phyloP scores from a whole-genome alignment of 2,329 filamentous ascomycete genomes.

The Alternaria novae-zelandiae region DNA sequence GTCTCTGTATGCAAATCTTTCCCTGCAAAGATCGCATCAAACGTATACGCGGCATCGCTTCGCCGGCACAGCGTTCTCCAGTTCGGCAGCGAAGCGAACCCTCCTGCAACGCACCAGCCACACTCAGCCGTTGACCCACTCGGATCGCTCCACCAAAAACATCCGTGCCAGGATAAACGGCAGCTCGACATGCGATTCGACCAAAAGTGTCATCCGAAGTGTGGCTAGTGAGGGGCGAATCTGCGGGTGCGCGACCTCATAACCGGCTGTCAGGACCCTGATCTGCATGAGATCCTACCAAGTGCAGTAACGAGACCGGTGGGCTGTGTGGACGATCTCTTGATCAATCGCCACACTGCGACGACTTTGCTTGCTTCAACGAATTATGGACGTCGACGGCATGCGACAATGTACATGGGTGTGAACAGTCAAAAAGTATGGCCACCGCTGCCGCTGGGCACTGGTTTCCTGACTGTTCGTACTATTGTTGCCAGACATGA shows the following conservation, averaged over 20 bases:
- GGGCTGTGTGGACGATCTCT: slow-evolving; percentile 32
- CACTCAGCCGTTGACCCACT: slow-evolving; percentile 11
- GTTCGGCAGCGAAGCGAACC: slow-evolving; percentile 19
- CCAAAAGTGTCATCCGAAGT: slow-evolving; percentile 22
- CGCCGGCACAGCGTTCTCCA: slow-evolving; percentile 7
- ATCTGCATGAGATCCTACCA: slow-evolving; percentile 25
- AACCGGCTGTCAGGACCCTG: slow-evolving; percentile 30
- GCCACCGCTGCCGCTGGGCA: slow-evolving; percentile 11
- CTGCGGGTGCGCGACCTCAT: slow-evolving; percentile 10
- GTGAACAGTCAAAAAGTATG: slow-evolving; percentile 23
- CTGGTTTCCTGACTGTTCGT: slow-evolving; percentile 1
- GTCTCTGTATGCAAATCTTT: not conserved
- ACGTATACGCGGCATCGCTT: slow-evolving; percentile 12
- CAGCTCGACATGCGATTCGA: slow-evolving; percentile 21
- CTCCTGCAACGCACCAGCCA: slow-evolving; percentile 11
- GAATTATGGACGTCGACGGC: slow-evolving; percentile 13
- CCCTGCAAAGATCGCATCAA: not conserved
- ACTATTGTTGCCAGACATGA: slow-evolving; percentile 14
- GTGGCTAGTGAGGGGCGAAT: slow-evolving; percentile 41
- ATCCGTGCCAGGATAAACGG: slow-evolving; percentile 3
- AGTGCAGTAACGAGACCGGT: slow-evolving; percentile 18
- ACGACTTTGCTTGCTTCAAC: slow-evolving; percentile 16
- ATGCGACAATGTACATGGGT: slow-evolving; percentile 19
- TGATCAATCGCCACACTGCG: slow-evolving; percentile 27
- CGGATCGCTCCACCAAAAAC: not conserved